Percentiles rank a stretch among this genome's conserved stretches.
These are phyloP conservation scores for Russula vinacea DNA, from an alignment of 768 basidiomycete species.

Conservation along the genomic window DNA sequence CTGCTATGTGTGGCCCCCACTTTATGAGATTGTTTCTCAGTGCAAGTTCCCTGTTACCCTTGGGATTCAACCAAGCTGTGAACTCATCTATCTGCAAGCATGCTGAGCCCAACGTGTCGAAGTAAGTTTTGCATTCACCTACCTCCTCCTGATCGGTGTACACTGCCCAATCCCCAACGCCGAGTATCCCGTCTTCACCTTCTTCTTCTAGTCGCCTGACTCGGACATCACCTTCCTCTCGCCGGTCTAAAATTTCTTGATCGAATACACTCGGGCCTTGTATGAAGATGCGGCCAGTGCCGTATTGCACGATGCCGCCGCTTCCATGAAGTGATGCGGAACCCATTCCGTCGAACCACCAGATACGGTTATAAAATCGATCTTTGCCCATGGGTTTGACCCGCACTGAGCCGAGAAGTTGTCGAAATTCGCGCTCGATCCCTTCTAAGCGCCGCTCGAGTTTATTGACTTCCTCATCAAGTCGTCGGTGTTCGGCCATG, in stretches of 20 bases:
- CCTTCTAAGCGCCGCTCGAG: slow-evolving; percentile 75
- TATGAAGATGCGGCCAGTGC: slow-evolving; percentile 85
- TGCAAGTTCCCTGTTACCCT: slow-evolving; percentile 84
- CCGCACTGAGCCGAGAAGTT: slow-evolving; percentile 78
- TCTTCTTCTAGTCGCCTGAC: slow-evolving; percentile 72
- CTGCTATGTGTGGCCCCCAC: slow-evolving; percentile 80
- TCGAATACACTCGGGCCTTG: slow-evolving; percentile 91
- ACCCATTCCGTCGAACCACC: slow-evolving; percentile 99
- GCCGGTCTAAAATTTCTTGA: slow-evolving; percentile 60
- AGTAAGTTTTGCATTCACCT: slow-evolving; percentile 31
- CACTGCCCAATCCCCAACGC: slow-evolving; percentile 83
- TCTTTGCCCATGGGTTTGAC: slow-evolving; percentile 89
- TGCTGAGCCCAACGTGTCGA: slow-evolving; percentile 1
- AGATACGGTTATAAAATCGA: slow-evolving; percentile 90
- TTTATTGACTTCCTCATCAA: slow-evolving; percentile 86
- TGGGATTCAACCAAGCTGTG: slow-evolving; percentile 85
- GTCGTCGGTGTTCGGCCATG: slow-evolving; percentile 73
- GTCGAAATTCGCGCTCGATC: slow-evolving; percentile 92
- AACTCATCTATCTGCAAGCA: slow-evolving; percentile 70
- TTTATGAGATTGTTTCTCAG: slow-evolving; percentile 74
- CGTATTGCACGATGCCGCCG: slow-evolving; percentile 77
- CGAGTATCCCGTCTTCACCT: slow-evolving; percentile 69
- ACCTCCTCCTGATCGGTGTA: slow-evolving; percentile 89
- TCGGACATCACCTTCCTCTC: slow-evolving; percentile 54
- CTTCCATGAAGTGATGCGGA: slow-evolving; percentile 73